Conservation (phyloP, 23 red algal species). For the Gracilariopsis chorda region DNA sequence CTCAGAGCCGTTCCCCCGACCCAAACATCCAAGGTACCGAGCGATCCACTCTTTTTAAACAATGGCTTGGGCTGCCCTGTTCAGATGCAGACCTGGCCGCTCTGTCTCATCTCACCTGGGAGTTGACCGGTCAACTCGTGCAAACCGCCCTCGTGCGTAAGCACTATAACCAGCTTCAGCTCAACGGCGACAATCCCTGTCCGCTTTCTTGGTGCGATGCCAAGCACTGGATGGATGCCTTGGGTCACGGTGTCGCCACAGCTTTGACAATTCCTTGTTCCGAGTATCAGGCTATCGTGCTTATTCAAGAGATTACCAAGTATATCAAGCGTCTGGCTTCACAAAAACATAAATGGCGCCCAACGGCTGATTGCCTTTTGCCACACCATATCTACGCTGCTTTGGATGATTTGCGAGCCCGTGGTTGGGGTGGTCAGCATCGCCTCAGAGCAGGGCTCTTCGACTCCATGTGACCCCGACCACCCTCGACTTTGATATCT, state of each 20-base stretch:
- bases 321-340: neutral
- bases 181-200: neutral
- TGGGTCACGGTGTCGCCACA: neutral
- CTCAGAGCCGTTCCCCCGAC: neutral
- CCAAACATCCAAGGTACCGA: neutral
- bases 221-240: neutral
- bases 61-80: neutral
- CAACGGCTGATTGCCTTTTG: neutral
- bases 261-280: neutral
- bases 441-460: neutral
- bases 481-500: no score
- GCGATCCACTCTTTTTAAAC: neutral
- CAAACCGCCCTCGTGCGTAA: constrained; percentile 9
- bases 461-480: neutral
- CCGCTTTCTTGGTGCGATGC: neutral
- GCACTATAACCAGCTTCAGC: neutral
- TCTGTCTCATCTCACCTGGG: neutral
- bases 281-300: neutral
- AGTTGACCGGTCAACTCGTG: neutral
- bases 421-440: neutral
- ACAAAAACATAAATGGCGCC: neutral
- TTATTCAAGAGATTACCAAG: neutral
- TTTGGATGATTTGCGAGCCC: neutral
- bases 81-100: neutral
- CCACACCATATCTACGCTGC: neutral